Conservation (phyloP, 2,329 filamentous ascomycete genomes). For the Fusarium sp. region DNA sequence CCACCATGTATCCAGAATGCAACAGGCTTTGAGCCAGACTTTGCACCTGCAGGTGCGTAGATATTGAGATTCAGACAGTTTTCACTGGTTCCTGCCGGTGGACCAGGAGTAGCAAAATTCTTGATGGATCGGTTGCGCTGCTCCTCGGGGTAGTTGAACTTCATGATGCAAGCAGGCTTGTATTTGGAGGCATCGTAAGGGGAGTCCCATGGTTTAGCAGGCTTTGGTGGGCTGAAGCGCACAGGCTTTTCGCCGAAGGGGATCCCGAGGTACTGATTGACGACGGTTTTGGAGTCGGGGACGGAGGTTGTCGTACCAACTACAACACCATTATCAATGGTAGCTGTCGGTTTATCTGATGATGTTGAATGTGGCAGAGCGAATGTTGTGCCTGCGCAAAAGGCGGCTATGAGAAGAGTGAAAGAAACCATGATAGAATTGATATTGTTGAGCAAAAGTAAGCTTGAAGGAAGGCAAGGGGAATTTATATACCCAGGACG, state of each 20-base stretch:
- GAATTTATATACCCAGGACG: constrained; percentile 1
- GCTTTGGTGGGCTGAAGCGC: constrained; percentile 46
- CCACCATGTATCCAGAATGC: constrained; percentile 63
- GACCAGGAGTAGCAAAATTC: constrained; percentile 45
- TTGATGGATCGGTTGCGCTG: constrained; percentile 32
- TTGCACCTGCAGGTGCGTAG: constrained; percentile 46
- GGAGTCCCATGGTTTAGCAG: constrained; percentile 35
- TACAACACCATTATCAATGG: constrained; percentile 39
- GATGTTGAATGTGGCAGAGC: neutral
- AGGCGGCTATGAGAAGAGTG: constrained; percentile 1
- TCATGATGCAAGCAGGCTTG: constrained; percentile 48
- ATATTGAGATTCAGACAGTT: constrained; percentile 57
- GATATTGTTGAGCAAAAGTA: neutral
- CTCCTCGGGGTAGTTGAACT: constrained; percentile 44
- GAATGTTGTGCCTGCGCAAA: neutral
- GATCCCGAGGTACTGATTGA: constrained; percentile 53
- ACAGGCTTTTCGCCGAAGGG: constrained; percentile 50
- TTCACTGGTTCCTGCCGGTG: constrained; percentile 49
- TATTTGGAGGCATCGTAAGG: constrained; percentile 46
- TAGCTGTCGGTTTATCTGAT: constrained; percentile 24
- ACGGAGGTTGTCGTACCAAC: constrained; percentile 38
- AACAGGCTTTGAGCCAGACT: constrained; percentile 56
- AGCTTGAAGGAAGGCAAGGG: too few relatives aligned
- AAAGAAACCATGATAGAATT: constrained; percentile 19
- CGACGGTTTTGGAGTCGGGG: constrained; percentile 25